Conservation (phyloP, 179 eudicot species). For the Spinacia oleracea region DNA sequence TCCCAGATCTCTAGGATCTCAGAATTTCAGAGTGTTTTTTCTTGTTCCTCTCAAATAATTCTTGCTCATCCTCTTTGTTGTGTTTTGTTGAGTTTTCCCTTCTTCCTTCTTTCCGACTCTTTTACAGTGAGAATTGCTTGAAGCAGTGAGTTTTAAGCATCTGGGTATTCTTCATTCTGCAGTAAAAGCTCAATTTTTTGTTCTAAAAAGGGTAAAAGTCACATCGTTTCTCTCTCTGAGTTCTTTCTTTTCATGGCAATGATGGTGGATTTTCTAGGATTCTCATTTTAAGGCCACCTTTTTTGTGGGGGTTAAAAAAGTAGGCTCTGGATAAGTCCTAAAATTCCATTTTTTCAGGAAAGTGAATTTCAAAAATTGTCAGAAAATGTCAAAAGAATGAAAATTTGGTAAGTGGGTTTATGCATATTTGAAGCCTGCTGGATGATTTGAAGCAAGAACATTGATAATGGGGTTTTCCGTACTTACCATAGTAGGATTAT, state of each 20-base stretch:
- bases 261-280: conserved; percentile 30
- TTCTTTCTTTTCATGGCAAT: conserved; percentile 15
- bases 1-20: conserved; percentile 34
- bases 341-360: conserved; percentile 20
- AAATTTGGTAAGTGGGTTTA: conserved; percentile 12
- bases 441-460: conserved; percentile 6
- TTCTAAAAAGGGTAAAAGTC: conserved; percentile 7
- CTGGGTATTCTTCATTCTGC: conserved; percentile 14
- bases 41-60: conserved; percentile 24
- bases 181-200: conserved; percentile 21
- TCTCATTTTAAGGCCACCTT: conserved; percentile 25
- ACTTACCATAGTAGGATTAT: conserved; percentile 10
- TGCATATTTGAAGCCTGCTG: conserved; percentile 3
- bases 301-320: background rate
- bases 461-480: conserved; percentile 8
- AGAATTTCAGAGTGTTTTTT: conserved; percentile 31
- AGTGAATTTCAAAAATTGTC: conserved; percentile 13
- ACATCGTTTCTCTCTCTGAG: background rate
- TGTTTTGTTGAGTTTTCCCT: conserved; percentile 19
- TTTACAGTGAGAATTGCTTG: conserved; percentile 18
- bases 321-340: conserved; percentile 28
- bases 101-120: conserved; percentile 10
- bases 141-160: conserved; percentile 16
- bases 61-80: conserved; percentile 34
- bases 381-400: background rate